These are phyloP conservation scores for Pulveroboletus sp. DNA, from an alignment of 768 basidiomycete species.

Conservation along the genomic window DNA sequence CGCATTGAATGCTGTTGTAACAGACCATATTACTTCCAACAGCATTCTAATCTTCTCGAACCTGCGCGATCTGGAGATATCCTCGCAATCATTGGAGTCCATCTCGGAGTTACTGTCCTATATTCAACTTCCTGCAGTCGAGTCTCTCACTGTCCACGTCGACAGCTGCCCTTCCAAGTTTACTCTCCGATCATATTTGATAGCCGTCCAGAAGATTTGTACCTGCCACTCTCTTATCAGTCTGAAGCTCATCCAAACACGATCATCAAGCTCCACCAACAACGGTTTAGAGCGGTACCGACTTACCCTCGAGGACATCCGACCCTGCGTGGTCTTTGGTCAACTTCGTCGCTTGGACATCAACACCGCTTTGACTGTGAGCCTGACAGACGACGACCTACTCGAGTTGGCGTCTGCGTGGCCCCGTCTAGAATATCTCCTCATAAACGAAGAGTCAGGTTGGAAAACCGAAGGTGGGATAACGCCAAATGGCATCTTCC, in stretches of 20 bases:
- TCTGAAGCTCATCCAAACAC: constrained; percentile 10
- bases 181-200: constrained; percentile 6
- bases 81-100: constrained; percentile 1
- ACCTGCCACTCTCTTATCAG: not conserved
- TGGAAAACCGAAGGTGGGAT: constrained; percentile 15
- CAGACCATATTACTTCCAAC: constrained; percentile 2
- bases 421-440: constrained; percentile 12
- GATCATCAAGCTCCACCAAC: not conserved
- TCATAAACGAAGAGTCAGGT: constrained; percentile 19
- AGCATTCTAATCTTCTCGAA: constrained; percentile 2
- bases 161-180: constrained; percentile 9
- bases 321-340: constrained; percentile 12
- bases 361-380: constrained; percentile 9
- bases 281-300: not conserved
- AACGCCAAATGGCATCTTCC: constrained; percentile 16
- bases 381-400: constrained; percentile 9
- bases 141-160: constrained; percentile 6
- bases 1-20: not conserved
- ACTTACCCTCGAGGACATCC: constrained; percentile 18
- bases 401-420: constrained; percentile 15
- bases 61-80: constrained; percentile 10
- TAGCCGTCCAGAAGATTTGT: constrained; percentile 6
- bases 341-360: constrained; percentile 11
- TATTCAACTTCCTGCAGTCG: constrained; percentile 3
- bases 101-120: constrained; percentile 1